phyloP scores from a whole-genome alignment of 176 grass and related monocot species.

The Triticum aestivum region DNA sequence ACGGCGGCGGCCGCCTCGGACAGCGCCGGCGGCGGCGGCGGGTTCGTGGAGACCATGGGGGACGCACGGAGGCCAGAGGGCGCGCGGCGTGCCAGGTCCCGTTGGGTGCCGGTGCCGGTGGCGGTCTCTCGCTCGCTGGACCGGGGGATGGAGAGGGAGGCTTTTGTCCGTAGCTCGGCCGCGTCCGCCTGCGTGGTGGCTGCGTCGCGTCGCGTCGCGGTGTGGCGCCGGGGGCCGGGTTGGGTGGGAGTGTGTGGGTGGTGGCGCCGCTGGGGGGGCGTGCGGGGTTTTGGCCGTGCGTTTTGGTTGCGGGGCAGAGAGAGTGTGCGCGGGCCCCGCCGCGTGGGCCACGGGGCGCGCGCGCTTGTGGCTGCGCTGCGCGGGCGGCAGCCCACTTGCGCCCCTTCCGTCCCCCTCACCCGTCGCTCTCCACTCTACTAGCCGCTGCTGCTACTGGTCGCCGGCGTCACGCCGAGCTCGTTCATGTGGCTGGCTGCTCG shows the following conservation, averaged over 20 bases:
- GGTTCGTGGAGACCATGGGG: conserved; percentile 43
- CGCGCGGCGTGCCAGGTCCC: neutral
- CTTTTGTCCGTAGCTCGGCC: conserved; percentile 20
- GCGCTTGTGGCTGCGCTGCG: conserved; percentile 48
- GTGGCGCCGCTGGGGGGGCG: conserved; percentile 24
- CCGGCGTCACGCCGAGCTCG: neutral
- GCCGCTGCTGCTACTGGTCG: neutral
- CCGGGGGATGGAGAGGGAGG: neutral
- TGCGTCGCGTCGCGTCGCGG: neutral
- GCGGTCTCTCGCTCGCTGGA: neutral
- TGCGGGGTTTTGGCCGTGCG: conserved; percentile 13
- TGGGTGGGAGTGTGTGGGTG: conserved; percentile 45
- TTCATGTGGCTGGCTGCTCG: neutral
- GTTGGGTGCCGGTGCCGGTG: neutral
- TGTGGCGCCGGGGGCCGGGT: neutral
- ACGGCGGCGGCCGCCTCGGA: conserved; percentile 4
- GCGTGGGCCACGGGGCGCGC: neutral
- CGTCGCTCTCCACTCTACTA: neutral
- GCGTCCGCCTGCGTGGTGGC: neutral
- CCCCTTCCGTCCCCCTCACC: neutral
- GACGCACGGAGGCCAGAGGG: neutral
- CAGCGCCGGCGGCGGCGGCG: conserved; percentile 12
- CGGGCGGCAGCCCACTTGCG: conserved; percentile 4
- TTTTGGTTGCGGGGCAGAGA: neutral
- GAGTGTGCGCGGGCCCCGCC: neutral